Evolutionary conservation across 2,329 filamentous ascomycete genomes (phyloP).

Genomic region (Macrophomina pseudophaseolina): DNA sequence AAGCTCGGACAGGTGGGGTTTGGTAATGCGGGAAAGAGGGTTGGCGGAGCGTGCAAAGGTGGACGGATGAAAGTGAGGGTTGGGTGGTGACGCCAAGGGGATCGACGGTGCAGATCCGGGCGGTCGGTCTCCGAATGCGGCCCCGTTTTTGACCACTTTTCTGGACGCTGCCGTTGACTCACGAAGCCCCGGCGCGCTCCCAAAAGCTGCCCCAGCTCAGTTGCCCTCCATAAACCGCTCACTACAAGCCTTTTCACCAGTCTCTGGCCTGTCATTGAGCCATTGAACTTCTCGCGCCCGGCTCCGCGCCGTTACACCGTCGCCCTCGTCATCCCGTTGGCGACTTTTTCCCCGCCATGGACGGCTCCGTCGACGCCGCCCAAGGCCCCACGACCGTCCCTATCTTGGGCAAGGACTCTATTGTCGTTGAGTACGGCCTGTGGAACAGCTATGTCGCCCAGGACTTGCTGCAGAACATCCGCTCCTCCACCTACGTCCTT

Average conservation of each 20-base stretch:
- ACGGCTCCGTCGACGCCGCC: conserved; percentile 11
- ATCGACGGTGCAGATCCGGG: conserved; percentile 6
- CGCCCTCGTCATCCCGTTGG: background rate
- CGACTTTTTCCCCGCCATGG: conserved; percentile 20
- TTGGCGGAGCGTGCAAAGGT: background rate
- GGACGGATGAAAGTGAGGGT: background rate
- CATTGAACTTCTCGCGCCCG: conserved; percentile 5
- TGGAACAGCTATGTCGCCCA: conserved; percentile 81
- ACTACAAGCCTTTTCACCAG: background rate
- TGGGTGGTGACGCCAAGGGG: background rate
- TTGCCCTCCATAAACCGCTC: background rate
- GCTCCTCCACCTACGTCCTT: conserved; percentile 91
- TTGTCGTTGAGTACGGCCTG: conserved; percentile 88
- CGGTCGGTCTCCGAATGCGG: conserved; percentile 20
- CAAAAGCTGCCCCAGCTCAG: background rate
- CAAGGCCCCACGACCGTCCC: conserved; percentile 66
- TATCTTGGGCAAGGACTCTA: conserved; percentile 87
- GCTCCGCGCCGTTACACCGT: conserved; percentile 13
- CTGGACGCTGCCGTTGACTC: conserved; percentile 20
- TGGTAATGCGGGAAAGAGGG: background rate
- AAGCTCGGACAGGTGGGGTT: too few species aligned
- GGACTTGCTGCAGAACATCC: conserved; percentile 77
- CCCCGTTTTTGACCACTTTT: conserved; percentile 24
- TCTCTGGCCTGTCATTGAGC: background rate
- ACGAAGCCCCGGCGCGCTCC: background rate